phyloP scores from a whole-genome alignment of 2,329 filamentous ascomycete genomes.

The Domatiomyces catenatus region DNA sequence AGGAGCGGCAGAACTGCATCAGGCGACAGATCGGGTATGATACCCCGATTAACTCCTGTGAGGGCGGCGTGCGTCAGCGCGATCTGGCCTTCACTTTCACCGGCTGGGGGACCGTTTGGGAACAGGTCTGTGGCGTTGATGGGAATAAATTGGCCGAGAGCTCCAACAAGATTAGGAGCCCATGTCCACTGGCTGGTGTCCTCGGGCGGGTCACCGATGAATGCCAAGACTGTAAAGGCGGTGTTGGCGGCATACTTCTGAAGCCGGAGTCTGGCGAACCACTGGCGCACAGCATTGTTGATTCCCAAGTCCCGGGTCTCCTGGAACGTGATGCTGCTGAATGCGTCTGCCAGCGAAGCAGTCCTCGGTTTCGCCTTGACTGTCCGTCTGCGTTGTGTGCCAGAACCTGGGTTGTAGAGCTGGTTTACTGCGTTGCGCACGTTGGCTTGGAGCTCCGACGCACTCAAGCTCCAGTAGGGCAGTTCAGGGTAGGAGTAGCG shows the following conservation, averaged over 20 bases:
- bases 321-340: conserved; percentile 17
- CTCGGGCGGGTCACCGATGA: conserved; percentile 41
- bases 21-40: conserved; percentile 9
- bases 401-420: conserved; percentile 38
- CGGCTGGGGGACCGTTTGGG: conserved; percentile 6
- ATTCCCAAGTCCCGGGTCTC: conserved; percentile 11
- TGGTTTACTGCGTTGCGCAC: conserved; percentile 42
- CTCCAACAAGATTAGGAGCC: conserved; percentile 44
- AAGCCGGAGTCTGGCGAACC: conserved; percentile 52
- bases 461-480: conserved; percentile 26
- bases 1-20: conserved; percentile 13
- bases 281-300: conserved; percentile 33
- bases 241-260: conserved; percentile 37
- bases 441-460: conserved; percentile 22
- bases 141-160: conserved; percentile 38
- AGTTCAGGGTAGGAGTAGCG: conserved; percentile 64
- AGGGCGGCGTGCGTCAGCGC: conserved; percentile 14
- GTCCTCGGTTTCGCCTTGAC: conserved; percentile 3
- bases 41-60: conserved; percentile 11
- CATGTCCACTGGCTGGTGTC: conserved; percentile 37
- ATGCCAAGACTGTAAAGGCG: conserved; percentile 53
- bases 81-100: conserved; percentile 11
- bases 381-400: conserved; percentile 1
- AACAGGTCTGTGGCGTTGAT: conserved; percentile 7
- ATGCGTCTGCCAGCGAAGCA: conserved; percentile 21